Evolutionary conservation across 2,329 filamentous ascomycete species (phyloP).

Genomic region (Diaporthe helianthi): DNA sequence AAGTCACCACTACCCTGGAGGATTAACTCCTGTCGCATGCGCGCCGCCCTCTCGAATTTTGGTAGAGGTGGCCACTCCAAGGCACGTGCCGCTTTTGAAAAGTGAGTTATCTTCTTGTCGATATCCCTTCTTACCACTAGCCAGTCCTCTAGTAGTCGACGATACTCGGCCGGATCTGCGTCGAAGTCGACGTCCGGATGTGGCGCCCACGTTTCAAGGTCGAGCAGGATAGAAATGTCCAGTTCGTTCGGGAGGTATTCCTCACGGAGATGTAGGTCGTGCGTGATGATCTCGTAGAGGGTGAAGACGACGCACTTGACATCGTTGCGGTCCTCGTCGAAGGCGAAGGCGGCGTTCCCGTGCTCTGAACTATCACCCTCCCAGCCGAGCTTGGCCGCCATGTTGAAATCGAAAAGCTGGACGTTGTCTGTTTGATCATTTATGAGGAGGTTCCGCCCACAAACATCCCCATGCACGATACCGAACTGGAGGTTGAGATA

Average conservation of each 20-base stretch:
- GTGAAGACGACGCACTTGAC: too few relatives aligned
- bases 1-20: not conserved
- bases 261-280: too few relatives aligned
- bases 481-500: slow-evolving; percentile 34
- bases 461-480: slow-evolving; percentile 35
- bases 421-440: slow-evolving; percentile 32
- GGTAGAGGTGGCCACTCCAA: not conserved
- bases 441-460: slow-evolving; percentile 34
- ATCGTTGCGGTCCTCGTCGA: too few relatives aligned
- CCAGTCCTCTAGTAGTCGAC: not conserved
- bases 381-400: slow-evolving; percentile 34
- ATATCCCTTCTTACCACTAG: not conserved
- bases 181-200: too few relatives aligned
- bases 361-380: slow-evolving; percentile 23
- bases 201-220: too few relatives aligned
- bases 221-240: too few relatives aligned
- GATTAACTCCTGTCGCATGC: not conserved
- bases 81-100: not conserved
- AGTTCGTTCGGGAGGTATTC: too few relatives aligned
- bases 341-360: too few relatives aligned
- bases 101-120: not conserved
- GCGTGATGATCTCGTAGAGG: too few relatives aligned
- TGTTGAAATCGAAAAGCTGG: slow-evolving; percentile 35
- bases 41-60: not conserved
- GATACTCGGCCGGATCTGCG: too few relatives aligned